A percentile compares a stretch with the other conserved stretches of the same genome.
Conservation (phyloP, 2,329 filamentous ascomycete species). For the Diaporthe velutina region DNA sequence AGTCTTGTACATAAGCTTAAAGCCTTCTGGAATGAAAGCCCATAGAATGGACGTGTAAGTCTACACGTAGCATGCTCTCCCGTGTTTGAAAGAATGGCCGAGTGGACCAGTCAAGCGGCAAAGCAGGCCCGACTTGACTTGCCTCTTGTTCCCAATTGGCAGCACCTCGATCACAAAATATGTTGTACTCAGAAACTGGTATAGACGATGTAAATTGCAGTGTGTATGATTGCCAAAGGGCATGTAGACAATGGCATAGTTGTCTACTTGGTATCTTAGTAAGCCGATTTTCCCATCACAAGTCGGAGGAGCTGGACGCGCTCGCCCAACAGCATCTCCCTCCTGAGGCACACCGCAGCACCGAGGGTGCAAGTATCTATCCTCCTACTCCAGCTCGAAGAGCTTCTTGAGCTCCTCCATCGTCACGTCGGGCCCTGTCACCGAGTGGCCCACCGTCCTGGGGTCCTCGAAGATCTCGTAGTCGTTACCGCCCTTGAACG, state of each 20-base stretch:
- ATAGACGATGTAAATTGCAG: background rate
- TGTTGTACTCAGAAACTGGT: background rate
- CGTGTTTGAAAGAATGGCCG: background rate
- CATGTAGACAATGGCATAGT: constrained; percentile 4
- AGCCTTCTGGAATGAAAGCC: constrained; percentile 1
- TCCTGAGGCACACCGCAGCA: background rate
- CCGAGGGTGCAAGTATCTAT: background rate
- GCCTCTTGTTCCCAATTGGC: too few relatives aligned
- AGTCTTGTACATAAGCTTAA: constrained; percentile 21
- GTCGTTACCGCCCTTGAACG: constrained; percentile 90
- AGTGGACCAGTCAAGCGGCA: too few relatives aligned
- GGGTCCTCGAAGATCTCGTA: constrained; percentile 91
- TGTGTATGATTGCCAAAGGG: constrained; percentile 10
- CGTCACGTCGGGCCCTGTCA: constrained; percentile 86
- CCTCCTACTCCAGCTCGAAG: constrained; percentile 69
- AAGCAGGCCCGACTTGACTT: background rate
- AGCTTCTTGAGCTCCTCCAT: constrained; percentile 83
- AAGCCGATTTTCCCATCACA: constrained; percentile 8
- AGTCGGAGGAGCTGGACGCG: background rate
- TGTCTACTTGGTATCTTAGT: constrained; percentile 32
- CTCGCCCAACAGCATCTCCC: background rate
- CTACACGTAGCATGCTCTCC: background rate
- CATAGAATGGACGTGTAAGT: background rate
- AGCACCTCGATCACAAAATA: background rate
- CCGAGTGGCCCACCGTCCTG: constrained; percentile 87